A percentile compares a stretch with the other conserved stretches of the same genome.
These are phyloP conservation scores for Phoma sp. DNA, from an alignment of 2,329 filamentous ascomycete species.

Conservation along the genomic window DNA sequence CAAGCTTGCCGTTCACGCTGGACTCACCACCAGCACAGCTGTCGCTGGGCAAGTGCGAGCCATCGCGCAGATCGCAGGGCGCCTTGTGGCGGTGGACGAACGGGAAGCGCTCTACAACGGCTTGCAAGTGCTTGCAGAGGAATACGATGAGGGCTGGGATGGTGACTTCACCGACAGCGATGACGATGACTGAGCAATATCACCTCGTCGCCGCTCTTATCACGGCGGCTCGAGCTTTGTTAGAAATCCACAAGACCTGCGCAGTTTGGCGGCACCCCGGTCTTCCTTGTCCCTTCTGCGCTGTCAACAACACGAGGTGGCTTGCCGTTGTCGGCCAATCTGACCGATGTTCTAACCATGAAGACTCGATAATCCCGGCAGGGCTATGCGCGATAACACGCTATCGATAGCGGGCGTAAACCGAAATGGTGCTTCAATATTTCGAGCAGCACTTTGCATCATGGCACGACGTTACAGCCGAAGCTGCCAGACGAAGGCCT, in stretches of 20 bases:
- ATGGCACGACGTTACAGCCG: slow-evolving; percentile 9
- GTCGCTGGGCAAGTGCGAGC: slow-evolving; percentile 72
- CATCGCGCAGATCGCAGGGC: slow-evolving; percentile 67
- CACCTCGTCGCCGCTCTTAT: neutral
- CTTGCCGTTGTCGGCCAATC: slow-evolving; percentile 16
- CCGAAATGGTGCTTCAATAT: slow-evolving; percentile 28
- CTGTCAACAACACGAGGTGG: slow-evolving; percentile 18
- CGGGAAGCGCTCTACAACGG: slow-evolving; percentile 83
- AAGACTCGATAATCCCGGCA: slow-evolving; percentile 10
- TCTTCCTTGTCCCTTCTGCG: slow-evolving; percentile 1
- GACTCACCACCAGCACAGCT: slow-evolving; percentile 75
- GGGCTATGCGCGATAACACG: slow-evolving; percentile 20
- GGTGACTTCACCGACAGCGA: slow-evolving; percentile 67
- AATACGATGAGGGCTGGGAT: slow-evolving; percentile 87
- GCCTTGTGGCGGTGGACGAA: slow-evolving; percentile 74
- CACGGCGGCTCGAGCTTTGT: neutral
- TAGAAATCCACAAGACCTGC: slow-evolving; percentile 23
- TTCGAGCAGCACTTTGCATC: slow-evolving; percentile 15
- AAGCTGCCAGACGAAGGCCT: neutral
- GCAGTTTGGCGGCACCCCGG: neutral
- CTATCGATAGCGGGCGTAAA: slow-evolving; percentile 28
- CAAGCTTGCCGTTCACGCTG: slow-evolving; percentile 54
- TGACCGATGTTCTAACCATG: slow-evolving; percentile 10
- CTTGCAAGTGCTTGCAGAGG: slow-evolving; percentile 81
- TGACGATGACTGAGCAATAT: slow-evolving; percentile 62